phyloP scores from a whole-genome alignment of 176 grass and related monocot species.

The Juncus inflexus region DNA sequence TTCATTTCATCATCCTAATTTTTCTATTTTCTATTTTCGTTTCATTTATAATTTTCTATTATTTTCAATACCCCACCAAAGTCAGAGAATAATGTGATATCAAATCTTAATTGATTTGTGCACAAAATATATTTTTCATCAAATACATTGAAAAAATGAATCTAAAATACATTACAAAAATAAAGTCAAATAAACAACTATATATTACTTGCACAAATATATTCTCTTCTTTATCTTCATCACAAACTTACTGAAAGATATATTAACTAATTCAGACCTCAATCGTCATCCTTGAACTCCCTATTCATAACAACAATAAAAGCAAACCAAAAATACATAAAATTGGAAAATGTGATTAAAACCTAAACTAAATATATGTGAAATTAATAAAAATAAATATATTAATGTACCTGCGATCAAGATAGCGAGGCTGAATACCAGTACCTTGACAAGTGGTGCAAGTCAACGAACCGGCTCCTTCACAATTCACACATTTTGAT shows the following conservation, averaged over 20 bases:
- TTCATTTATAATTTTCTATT: too few relatives aligned
- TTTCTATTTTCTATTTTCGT: too few relatives aligned
- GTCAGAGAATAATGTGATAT: too few relatives aligned
- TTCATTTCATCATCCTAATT: too few relatives aligned
- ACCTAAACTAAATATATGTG: too few relatives aligned
- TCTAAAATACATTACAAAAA: slow-evolving; percentile 23
- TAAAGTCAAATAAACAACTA: background rate
- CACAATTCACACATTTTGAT: slow-evolving; percentile 84
- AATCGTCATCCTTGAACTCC: slow-evolving; percentile 87
- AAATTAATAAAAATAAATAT: background rate
- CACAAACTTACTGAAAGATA: background rate
- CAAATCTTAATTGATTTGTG: too few relatives aligned
- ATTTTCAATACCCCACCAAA: too few relatives aligned
- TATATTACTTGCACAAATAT: slow-evolving; percentile 20
- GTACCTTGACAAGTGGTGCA: slow-evolving; percentile 95
- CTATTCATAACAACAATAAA: slow-evolving; percentile 26
- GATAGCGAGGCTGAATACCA: slow-evolving; percentile 96
- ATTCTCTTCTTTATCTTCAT: slow-evolving; percentile 19
- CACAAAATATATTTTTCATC: background rate
- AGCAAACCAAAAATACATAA: background rate
- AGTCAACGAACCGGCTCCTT: slow-evolving; percentile 76
- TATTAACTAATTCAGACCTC: slow-evolving; percentile 10
- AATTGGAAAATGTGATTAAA: background rate
- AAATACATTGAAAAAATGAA: slow-evolving; percentile 14
- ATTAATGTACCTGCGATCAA: slow-evolving; percentile 80